Base-by-base conservation (phyloP, 257 asterid genomes). In the Fraxinus pennsylvanica region DNA sequence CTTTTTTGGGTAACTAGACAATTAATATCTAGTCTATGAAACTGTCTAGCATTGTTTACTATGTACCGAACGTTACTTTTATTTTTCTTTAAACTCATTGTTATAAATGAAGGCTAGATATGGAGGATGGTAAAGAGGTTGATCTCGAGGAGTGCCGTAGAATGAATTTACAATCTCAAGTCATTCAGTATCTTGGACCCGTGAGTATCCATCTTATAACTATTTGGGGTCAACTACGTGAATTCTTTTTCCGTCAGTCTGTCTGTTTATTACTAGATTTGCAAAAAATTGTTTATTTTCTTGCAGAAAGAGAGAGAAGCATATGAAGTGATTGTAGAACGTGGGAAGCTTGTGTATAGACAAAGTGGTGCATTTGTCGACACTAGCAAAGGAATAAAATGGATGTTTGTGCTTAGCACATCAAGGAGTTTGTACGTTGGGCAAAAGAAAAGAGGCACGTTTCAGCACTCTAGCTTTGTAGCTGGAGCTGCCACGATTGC, bases 341-440 rank as follows among this genome's bases (percentile, higher is more conserved):
- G 27, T 32, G 88, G 85, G 67, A 84, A 35, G 68, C 27, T 84
- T 59, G 65, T 78, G 25, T 78, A 81, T 59, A 75, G 71, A 73
- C 73, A 68, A 80, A 79, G 33, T 72, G 80, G 85, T 67, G 54
- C 3, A 36, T 75, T 30, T 76, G 81, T 84, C 8, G 68, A 81
- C 43, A 79, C 83, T 13, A 59, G 57, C 45, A 70, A 75, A 38
- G 80, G 68, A 36, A 67, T 77, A 2, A 76, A 84, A 79, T 84
- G 88, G 85, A 84, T 84, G 1, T 84, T 78, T 76, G 88, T 84
- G 6, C 74, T 84, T 17, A 81, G 88, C 50, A 72, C 85, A 57
- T 45, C 78, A 15, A 81, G 82, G 39, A 72, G 39, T 6, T 59
- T 84, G 66, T 84, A 81, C 17, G 84, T 76, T 47, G 85, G 79